Conservation (phyloP, 2,329 filamentous ascomycete species). For the Colletotrichum lindemuthianum region DNA sequence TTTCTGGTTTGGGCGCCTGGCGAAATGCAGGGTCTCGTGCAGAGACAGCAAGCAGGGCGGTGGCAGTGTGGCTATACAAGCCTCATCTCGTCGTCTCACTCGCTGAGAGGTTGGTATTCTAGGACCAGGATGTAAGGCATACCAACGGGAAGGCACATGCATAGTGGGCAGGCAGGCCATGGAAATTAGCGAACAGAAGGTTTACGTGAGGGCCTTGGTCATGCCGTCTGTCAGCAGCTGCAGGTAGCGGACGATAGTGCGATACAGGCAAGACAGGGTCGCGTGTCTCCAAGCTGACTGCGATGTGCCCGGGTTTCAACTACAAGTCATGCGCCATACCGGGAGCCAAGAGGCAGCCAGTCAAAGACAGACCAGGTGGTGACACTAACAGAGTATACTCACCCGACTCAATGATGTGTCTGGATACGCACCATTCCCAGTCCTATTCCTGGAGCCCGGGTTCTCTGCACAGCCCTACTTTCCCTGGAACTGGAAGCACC, state of each 20-base stretch:
- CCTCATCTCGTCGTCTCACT: constrained; percentile 2
- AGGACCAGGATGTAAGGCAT: not conserved
- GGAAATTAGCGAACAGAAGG: too few species aligned
- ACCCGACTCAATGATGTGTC: not conserved
- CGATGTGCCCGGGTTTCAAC: not conserved
- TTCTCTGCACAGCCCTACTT: constrained; percentile 35
- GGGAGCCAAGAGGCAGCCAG: constrained; percentile 16
- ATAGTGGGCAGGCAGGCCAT: not conserved
- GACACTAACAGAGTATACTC: constrained; percentile 5
- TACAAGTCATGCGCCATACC: not conserved
- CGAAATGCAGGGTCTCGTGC: not conserved
- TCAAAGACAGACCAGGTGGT: not conserved
- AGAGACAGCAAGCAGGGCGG: not conserved
- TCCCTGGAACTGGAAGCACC: constrained; percentile 18
- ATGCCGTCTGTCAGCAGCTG: constrained; percentile 5
- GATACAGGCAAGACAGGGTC: constrained; percentile 23
- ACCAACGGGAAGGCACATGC: not conserved
- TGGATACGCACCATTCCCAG: not conserved
- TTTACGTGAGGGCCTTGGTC: not conserved
- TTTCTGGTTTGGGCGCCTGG: too few species aligned
- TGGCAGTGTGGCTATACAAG: constrained; percentile 14
- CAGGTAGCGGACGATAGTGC: constrained; percentile 25
- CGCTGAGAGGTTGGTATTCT: too few species aligned
- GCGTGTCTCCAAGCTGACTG: constrained; percentile 29
- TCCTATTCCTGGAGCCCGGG: constrained; percentile 33